Conservation (phyloP, 225 moss, liverwort and hornwort species). For the Pseudoscleropodium purum region DNA sequence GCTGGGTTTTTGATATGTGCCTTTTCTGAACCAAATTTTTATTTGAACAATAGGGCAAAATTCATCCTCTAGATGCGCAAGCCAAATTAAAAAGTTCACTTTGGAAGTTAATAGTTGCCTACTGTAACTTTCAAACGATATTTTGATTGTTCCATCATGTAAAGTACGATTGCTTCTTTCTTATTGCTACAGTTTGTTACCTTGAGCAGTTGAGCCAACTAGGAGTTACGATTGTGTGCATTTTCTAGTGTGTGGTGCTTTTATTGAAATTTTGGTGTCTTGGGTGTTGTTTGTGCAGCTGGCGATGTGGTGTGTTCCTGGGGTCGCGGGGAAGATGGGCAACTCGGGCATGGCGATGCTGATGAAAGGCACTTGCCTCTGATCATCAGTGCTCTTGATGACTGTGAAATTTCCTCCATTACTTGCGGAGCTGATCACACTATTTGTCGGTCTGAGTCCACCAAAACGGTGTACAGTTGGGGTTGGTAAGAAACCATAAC, state of each 20-base stretch:
- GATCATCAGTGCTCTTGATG: slow-evolving; percentile 28
- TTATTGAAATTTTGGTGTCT: not conserved
- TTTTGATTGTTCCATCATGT: not conserved
- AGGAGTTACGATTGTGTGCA: not conserved
- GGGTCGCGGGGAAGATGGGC: slow-evolving; percentile 64
- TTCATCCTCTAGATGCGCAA: not conserved
- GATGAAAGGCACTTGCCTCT: slow-evolving; percentile 40
- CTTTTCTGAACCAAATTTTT: not conserved
- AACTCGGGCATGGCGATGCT: slow-evolving; percentile 59
- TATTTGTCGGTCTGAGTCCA: slow-evolving; percentile 26
- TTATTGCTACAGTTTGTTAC: not conserved
- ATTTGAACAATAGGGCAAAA: not conserved
- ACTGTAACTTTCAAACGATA: not conserved
- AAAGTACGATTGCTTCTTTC: not conserved
- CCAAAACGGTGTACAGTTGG: slow-evolving; percentile 54
- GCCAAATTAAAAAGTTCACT: not conserved
- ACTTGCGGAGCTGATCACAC: slow-evolving; percentile 60
- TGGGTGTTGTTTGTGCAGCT: slow-evolving; percentile 20
- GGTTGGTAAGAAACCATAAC: slow-evolving; percentile 34
- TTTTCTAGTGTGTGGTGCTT: not conserved
- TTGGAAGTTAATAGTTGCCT: not conserved
- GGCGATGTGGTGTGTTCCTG: slow-evolving; percentile 45
- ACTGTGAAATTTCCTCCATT: slow-evolving; percentile 38
- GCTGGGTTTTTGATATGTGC: not conserved
- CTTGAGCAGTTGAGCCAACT: not conserved